Percentiles rank a stretch among this genome's conserved stretches.
phyloP scores from a whole-genome alignment of 352 stramenopile species.

The Phytophthora meadii region DNA sequence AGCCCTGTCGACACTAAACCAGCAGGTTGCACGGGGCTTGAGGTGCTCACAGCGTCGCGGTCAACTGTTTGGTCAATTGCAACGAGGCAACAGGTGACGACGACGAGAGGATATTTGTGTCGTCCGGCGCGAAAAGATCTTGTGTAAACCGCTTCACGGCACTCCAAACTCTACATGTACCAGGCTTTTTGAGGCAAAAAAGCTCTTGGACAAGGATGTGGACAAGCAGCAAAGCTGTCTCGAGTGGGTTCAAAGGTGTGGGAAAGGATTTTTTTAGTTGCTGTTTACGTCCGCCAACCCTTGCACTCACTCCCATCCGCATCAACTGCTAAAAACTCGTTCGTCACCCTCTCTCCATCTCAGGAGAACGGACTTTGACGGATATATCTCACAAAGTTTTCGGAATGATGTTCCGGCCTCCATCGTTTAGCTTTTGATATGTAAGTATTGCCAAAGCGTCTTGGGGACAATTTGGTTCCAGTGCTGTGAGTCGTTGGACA shows the following conservation, averaged over 20 bases:
- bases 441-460: no score
- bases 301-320: conserved; percentile 1
- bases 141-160: not conserved
- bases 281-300: conserved; percentile 22
- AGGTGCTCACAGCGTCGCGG: conserved; percentile 8
- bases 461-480: not conserved
- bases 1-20: conserved; percentile 2
- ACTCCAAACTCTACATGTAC: not conserved
- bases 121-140: conserved; percentile 27
- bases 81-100: conserved; percentile 14
- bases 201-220: conserved; percentile 15
- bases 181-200: not conserved
- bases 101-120: conserved; percentile 12
- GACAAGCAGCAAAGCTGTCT: conserved; percentile 4
- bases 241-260: conserved; percentile 15
- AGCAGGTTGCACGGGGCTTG: conserved; percentile 7
- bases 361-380: no score
- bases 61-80: conserved; percentile 4
- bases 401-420: no score
- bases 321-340: not conserved
- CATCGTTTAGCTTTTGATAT: no score
- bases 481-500: conserved; percentile 12
- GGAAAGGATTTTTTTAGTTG: conserved; percentile 19
- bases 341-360: conserved; percentile 12
- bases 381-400: not conserved